Conservation (phyloP, 2,329 filamentous ascomycete genomes). For the Fusarium torreyae region DNA sequence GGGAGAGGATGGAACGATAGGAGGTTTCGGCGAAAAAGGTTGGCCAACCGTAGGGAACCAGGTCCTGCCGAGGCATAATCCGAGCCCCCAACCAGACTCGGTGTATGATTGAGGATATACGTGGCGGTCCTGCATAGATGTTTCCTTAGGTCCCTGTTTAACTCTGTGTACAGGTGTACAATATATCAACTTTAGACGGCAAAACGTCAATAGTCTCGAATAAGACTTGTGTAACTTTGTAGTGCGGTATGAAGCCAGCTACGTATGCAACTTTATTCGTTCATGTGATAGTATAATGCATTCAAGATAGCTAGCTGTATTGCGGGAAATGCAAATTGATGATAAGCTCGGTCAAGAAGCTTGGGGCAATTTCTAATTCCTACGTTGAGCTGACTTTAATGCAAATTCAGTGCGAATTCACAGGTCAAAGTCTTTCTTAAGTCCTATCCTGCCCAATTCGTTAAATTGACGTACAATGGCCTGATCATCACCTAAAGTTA, state of each 20-base stretch:
- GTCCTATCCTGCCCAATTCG: slow-evolving; percentile 3
- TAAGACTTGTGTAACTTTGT: slow-evolving; percentile 28
- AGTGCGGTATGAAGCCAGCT: background rate
- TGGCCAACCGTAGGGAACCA: slow-evolving; percentile 45
- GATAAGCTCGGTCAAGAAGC: slow-evolving; percentile 9
- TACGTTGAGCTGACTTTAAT: background rate
- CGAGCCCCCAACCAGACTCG: slow-evolving; percentile 52
- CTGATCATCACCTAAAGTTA: slow-evolving; percentile 28
- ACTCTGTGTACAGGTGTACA: slow-evolving; percentile 68
- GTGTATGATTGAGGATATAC: slow-evolving; percentile 60
- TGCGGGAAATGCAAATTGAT: background rate
- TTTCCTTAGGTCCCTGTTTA: slow-evolving; percentile 63
- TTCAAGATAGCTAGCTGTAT: slow-evolving; percentile 10
- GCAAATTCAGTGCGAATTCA: background rate
- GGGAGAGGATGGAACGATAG: slow-evolving; percentile 48
- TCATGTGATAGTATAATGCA: slow-evolving; percentile 14
- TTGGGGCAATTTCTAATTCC: background rate
- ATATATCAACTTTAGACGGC: slow-evolving; percentile 66
- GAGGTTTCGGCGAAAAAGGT: slow-evolving; percentile 46
- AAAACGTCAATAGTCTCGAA: slow-evolving; percentile 44
- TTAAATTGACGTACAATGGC: slow-evolving; percentile 41
- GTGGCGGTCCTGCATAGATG: slow-evolving; percentile 65
- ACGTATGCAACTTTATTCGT: too few species aligned
- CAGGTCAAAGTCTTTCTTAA: background rate
- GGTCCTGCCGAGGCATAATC: slow-evolving; percentile 48